phyloP scores from a whole-genome alignment of 345 rosid species.

The Sonneratia caseolaris region DNA sequence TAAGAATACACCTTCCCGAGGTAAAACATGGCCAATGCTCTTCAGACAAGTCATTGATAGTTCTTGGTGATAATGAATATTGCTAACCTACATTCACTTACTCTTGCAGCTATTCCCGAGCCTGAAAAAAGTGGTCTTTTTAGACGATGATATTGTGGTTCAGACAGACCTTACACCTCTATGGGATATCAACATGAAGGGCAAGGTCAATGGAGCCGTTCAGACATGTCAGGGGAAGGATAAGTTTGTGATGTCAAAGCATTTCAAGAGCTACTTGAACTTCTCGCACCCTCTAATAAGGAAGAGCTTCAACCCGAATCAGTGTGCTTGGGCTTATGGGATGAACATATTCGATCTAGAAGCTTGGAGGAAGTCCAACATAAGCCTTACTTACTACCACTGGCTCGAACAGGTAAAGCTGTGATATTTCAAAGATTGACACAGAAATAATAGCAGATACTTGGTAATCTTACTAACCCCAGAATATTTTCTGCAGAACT shows the following conservation, averaged over 20 bases:
- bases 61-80: background rate
- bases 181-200: slow-evolving; percentile 86
- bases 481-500: slow-evolving; percentile 44
- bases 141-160: slow-evolving; percentile 88
- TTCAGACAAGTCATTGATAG: background rate
- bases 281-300: slow-evolving; percentile 75
- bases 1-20: slow-evolving; percentile 88
- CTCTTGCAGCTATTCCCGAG: slow-evolving; percentile 75
- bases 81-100: background rate
- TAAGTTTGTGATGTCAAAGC: slow-evolving; percentile 75
- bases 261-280: slow-evolving; percentile 75
- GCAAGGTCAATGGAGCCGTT: slow-evolving; percentile 93
- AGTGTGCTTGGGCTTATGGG: slow-evolving; percentile 99
- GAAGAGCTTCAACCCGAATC: slow-evolving; percentile 53
- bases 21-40: slow-evolving; percentile 23
- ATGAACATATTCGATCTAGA: slow-evolving; percentile 85
- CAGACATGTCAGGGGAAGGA: slow-evolving; percentile 81
- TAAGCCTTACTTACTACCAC: slow-evolving; percentile 74
- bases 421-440: background rate
- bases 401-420: slow-evolving; percentile 79
- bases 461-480: background rate
- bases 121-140: slow-evolving; percentile 75
- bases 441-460: background rate
- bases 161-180: slow-evolving; percentile 89
- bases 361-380: slow-evolving; percentile 89